These are phyloP conservation scores for Mallotus nudiflorus DNA, from an alignment of 345 rosid species.

Conservation along the genomic window DNA sequence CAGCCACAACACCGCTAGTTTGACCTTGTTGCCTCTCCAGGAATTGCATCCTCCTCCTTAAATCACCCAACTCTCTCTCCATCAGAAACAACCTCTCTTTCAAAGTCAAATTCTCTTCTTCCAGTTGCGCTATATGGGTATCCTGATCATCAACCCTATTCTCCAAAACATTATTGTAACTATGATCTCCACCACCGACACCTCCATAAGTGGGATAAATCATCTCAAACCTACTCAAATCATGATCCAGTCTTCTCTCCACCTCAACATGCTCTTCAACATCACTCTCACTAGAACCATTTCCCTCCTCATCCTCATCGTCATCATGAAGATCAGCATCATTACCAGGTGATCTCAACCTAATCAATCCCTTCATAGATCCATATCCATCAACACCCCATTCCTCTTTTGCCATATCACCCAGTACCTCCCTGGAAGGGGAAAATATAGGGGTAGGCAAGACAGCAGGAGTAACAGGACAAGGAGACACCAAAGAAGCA, in stretches of 20 bases:
- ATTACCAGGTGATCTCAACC: slow-evolving; percentile 72
- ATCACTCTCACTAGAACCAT: slow-evolving; percentile 90
- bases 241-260: slow-evolving; percentile 94
- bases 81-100: slow-evolving; percentile 88
- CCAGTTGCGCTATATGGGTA: slow-evolving; percentile 82
- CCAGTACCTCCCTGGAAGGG: slow-evolving; percentile 82
- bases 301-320: slow-evolving; percentile 91
- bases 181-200: slow-evolving; percentile 32
- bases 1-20: slow-evolving; percentile 8
- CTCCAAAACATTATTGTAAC: slow-evolving; percentile 74
- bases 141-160: slow-evolving; percentile 96
- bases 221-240: slow-evolving; percentile 97
- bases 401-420: slow-evolving; percentile 95
- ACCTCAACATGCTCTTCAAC: slow-evolving; percentile 97
- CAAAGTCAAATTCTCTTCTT: slow-evolving; percentile 90
- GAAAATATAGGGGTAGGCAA: slow-evolving; percentile 85
- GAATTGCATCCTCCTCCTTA: slow-evolving; percentile 83
- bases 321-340: no score
- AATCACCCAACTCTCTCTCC: slow-evolving; percentile 85
- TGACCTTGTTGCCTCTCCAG: slow-evolving; percentile 66
- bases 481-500: slow-evolving; percentile 88
- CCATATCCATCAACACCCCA: slow-evolving; percentile 99
- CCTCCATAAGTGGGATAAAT: slow-evolving; percentile 72
- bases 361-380: slow-evolving; percentile 92
- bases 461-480: slow-evolving; percentile 88